Base-by-base conservation (phyloP, 176 grass and related monocot genomes). In the Aegilops sharonensis region DNA sequence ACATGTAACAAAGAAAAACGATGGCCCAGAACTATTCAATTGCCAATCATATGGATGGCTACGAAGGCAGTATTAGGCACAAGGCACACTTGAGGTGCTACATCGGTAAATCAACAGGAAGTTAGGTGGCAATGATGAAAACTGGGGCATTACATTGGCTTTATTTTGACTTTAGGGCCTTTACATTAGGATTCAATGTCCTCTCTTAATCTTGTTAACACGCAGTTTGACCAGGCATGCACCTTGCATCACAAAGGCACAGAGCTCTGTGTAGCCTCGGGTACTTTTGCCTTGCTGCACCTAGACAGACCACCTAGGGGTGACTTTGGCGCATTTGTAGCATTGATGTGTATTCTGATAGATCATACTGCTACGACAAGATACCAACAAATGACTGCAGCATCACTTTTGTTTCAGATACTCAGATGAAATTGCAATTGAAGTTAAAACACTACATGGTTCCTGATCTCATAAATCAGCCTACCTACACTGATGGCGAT, bases 401-500 rank as follows among this genome's bases (percentile, higher is more conserved):
- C 10, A 71, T 59, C 20, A 39, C 39, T 64, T 31, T 68, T 77
- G 8, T 1, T 31, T 79, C 9, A 40, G 6, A 35, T 6, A 54
- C 18, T 59, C 54, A 59, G 54, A 59, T 59, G 8, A 62, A 60
- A 89, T 32, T 36, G 32, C 25, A 72, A 62, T n/a, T 84, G 35
- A 73, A 54, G 25, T 47, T 79, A 61, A 90, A 78, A 78, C 9
- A 71, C 12, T 86, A 64, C 3, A 66, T 85, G 42, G 6, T 32
- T 78, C 40, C 39, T 71, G 42, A n/a, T 75, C 21, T 34, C 45
- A 79, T 20, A 25, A 78, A 35, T 67, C 57, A 67, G 34, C 3
- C 31, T 64, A 74, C 59, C 18, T 54, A n/a, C 5, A 9, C 52
- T 43, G 42, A 32, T 43, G 43, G 23, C 35, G 2, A 83, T 60